Evolutionary conservation across 1,284 basidiomycete genomes (phyloP), one percentile per base, ranked within the genome.

Genomic region (Ganoderma sinense): DNA sequence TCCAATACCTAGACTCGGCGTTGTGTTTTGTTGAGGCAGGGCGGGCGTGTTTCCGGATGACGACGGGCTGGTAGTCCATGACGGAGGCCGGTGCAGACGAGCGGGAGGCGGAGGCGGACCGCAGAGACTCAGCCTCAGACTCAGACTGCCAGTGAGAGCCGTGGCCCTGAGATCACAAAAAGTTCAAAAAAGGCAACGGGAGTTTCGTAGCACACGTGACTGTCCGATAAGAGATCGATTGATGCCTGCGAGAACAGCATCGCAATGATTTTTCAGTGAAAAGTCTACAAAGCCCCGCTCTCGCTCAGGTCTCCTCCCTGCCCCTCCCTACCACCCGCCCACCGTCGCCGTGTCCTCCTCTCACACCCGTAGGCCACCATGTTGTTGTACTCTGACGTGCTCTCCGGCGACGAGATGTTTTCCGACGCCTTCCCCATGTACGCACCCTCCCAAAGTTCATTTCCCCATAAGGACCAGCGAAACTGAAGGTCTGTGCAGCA

Each of bases 401-500:
- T 99, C 70, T 84, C 90, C 72, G 90, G 84, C 73, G 97, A 99
- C 81, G 97, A 99, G 88, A 94, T 99, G 89, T 89, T 95, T 89
- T 96, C 96, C 59, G 96, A 97, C 86, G 96, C 97, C 75, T 98
- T 93, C 87, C 90, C 92, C 60, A 64, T 94, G 94, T 96, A 77
- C 77, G 90, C 83, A 14, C 63, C 75, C 40, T 70, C 62, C 64
- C 33, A 23, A 31, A 23, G 20, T 0, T 31, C 26, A 31, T 18
- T 36, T 56, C 53, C 7, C 18, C 6, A 0, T 4, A 14, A 20
- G 41, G 39, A 33, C 41, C 66, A 73, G 40, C 79, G 40, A 45
- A 53, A 51, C 65, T 69, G 55, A 73, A 62, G 43, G 56, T 36
- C 40, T 59, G 66, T 75, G 53, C 81, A 97, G 95, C 79, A 97